Base-by-base conservation (phyloP, 441 rosid species). In the Geranium incanum region DNA sequence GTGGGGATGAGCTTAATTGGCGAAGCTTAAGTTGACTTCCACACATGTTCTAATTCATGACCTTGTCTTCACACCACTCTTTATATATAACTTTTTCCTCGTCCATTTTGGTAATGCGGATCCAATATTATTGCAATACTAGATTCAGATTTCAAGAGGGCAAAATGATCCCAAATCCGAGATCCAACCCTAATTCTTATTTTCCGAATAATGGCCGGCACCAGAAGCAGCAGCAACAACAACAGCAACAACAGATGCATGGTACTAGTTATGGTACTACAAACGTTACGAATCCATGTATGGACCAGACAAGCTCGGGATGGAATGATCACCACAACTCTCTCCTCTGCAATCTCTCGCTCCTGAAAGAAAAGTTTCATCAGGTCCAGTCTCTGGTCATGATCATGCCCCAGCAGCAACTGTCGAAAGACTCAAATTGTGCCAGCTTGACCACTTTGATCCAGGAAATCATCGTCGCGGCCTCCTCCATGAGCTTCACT, bases 401-500 rank as follows among this genome's bases (percentile, higher is more conserved):
- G 43, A 6, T 6, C 43, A 38, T 38, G 7, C 69, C 0, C 82
- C 82, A 80, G 76, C 91, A 71, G 75, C 81, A 21, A 79, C 89
- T n/a, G n/a, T n/a, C 3, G 43, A 78, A 11, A 85, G 86, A 50
- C 62, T 82, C 43, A 5, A 38, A 4, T 2, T 38, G 0, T 13
- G 78, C 89, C 38, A 85, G 69, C 81, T 76, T 93, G 66, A 74
- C 73, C 36, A 76, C 81, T 67, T 70, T 80, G 71, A 78, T 90
- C 76, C 92, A 89, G 79, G 93, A 88, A 57, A 83, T 90, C 68
- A 85, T 88, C 43, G 71, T 80, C 5, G 60, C 84, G 3, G 86
- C 97, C 1, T 87, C 98, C 64, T 85, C 98, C 0, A 82, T 90
- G 80, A 48, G 85, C 81, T 76, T 78, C 69, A 72, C 82, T 50